phyloP scores from a whole-genome alignment of 2,329 filamentous ascomycete species.

The Fusarium tjaetaba region DNA sequence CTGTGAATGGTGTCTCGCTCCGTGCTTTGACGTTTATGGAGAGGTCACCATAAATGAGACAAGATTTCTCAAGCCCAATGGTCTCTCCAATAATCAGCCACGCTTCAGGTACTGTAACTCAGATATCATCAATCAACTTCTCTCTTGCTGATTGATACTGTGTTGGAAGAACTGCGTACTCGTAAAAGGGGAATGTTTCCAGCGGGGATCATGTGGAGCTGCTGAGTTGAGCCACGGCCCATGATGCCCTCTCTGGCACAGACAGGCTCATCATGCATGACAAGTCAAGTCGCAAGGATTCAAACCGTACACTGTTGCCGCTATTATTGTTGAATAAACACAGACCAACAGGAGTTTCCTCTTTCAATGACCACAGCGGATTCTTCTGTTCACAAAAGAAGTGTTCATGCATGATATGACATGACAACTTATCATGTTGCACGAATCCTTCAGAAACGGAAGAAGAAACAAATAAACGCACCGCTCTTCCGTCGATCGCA shows the following conservation, averaged over 20 bases:
- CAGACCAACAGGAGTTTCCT: conserved; percentile 17
- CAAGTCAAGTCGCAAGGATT: conserved; percentile 2
- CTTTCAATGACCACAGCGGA: background rate
- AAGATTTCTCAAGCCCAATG: background rate
- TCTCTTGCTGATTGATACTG: conserved; percentile 1
- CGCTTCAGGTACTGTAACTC: background rate
- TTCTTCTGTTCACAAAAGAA: conserved; percentile 4
- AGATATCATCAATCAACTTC: background rate
- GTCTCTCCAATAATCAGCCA: background rate
- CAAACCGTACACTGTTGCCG: background rate
- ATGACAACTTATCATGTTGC: background rate
- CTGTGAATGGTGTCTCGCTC: background rate
- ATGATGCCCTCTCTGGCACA: conserved; percentile 19
- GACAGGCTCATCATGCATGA: conserved; percentile 6
- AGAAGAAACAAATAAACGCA: conserved; percentile 1
- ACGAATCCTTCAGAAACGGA: conserved; percentile 4
- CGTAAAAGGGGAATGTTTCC: conserved; percentile 11
- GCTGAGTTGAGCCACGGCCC: conserved; percentile 6
- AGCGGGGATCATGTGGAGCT: conserved; percentile 26
- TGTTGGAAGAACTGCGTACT: conserved; percentile 11
- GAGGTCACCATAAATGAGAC: background rate
- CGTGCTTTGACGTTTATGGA: background rate
- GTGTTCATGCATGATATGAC: conserved; percentile 4
- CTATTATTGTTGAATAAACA: background rate
- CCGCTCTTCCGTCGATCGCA: conserved; percentile 19